Percentiles rank a stretch among this genome's conserved stretches.
phyloP scores from a whole-genome alignment of 768 basidiomycete species.

The Collybia sordida region DNA sequence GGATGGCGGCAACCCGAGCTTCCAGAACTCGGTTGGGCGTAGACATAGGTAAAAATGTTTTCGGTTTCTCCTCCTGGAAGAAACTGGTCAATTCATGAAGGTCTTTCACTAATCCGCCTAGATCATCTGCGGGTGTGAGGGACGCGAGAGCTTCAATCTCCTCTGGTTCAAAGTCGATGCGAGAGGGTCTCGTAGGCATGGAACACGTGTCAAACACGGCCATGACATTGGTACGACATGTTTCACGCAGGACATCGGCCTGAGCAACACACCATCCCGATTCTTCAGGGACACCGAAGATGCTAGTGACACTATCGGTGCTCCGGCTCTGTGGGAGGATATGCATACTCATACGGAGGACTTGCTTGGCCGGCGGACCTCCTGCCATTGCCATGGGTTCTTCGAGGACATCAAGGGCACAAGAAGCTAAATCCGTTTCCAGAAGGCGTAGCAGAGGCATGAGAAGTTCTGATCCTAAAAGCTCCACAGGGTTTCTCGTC shows the following conservation, averaged over 20 bases:
- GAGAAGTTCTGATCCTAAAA: slow-evolving; percentile 81
- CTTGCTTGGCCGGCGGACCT: slow-evolving; percentile 77
- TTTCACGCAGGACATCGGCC: slow-evolving; percentile 54
- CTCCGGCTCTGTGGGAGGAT: slow-evolving; percentile 35
- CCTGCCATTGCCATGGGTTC: slow-evolving; percentile 81
- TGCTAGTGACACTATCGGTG: slow-evolving; percentile 58
- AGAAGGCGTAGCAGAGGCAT: slow-evolving; percentile 89
- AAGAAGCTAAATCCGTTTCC: slow-evolving; percentile 81
- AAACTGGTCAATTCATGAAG: slow-evolving; percentile 74
- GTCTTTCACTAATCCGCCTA: slow-evolving; percentile 78
- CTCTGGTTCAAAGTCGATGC: slow-evolving; percentile 73
- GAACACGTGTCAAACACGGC: slow-evolving; percentile 87
- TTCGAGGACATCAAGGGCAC: slow-evolving; percentile 92
- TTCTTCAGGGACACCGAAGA: slow-evolving; percentile 80
- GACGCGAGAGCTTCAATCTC: slow-evolving; percentile 41
- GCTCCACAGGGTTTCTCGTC: slow-evolving; percentile 68
- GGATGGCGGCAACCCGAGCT: slow-evolving; percentile 78
- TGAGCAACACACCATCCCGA: slow-evolving; percentile 89
- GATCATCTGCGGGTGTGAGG: slow-evolving; percentile 54
- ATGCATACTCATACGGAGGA: slow-evolving; percentile 83
- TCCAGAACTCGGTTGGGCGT: slow-evolving; percentile 64
- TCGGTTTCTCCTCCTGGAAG: slow-evolving; percentile 56
- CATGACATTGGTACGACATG: slow-evolving; percentile 75
- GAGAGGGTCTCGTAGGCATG: slow-evolving; percentile 64
- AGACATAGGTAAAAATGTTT: slow-evolving; percentile 30